A percentile compares a stretch with the other conserved stretches of the same genome.
Evolutionary conservation across 2,329 filamentous ascomycete genomes (phyloP).

Genomic region (Thelonectria blattea): DNA sequence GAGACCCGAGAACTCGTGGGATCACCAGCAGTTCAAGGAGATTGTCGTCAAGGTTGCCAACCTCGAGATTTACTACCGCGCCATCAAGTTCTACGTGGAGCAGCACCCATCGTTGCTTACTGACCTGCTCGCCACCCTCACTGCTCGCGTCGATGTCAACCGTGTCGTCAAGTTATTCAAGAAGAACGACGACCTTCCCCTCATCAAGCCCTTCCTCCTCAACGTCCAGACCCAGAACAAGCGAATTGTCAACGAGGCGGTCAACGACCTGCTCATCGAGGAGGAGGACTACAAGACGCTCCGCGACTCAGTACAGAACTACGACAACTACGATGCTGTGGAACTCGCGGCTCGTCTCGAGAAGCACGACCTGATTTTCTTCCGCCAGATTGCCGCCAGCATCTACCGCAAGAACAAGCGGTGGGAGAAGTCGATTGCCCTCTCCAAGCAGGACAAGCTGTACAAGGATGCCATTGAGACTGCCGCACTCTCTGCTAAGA

Average conservation of each 20-base stretch:
- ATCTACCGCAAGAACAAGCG: conserved; percentile 99
- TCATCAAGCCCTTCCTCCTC: conserved; percentile 98
- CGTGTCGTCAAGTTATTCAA: conserved; percentile 99
- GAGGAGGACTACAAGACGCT: conserved; percentile 99
- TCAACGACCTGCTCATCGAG: conserved; percentile 96
- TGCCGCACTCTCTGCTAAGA: conserved; percentile 87
- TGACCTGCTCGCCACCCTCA: conserved; percentile 90
- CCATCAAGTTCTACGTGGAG: conserved; percentile 95
- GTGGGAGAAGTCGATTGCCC: conserved; percentile 97
- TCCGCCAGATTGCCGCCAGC: conserved; percentile 96
- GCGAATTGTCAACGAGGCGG: conserved; percentile 95
- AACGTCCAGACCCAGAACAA: conserved; percentile 98
- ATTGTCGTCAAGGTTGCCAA: conserved; percentile 98
- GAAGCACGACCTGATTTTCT: conserved; percentile 98
- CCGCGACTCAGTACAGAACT: conserved; percentile 96
- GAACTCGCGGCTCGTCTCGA: conserved; percentile 91
- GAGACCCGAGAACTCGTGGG: conserved; percentile 95
- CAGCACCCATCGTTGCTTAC: conserved; percentile 95
- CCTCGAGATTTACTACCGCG: conserved; percentile 98
- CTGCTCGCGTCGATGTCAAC: conserved; percentile 95
- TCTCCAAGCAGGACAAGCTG: conserved; percentile 98
- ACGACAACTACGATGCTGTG: conserved; percentile 98
- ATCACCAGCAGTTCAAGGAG: conserved; percentile 99
- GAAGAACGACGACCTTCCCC: conserved; percentile 95
- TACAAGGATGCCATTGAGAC: conserved; percentile 99